phyloP scores from a whole-genome alignment of 805 yeast genomes.

The Yueomyces sinensis region DNA sequence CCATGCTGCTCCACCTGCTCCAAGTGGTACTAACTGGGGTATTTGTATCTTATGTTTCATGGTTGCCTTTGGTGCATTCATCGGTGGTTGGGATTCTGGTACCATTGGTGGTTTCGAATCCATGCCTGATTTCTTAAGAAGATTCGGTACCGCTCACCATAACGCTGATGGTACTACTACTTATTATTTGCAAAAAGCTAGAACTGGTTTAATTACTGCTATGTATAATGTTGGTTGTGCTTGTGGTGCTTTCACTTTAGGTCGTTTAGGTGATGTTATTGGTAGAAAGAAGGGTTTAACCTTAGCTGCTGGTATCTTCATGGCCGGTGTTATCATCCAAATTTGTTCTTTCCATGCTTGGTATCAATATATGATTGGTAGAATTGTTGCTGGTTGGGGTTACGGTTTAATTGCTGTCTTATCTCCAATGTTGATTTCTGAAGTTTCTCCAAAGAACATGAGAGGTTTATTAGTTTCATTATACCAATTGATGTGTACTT shows the following conservation, averaged over 20 bases:
- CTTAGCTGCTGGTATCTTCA: constrained; percentile 46
- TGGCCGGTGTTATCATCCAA: constrained; percentile 57
- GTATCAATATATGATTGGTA: constrained; percentile 64
- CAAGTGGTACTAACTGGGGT: too few species aligned
- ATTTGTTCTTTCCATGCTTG: constrained; percentile 43
- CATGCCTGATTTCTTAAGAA: constrained; percentile 18
- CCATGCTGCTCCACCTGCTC: too few species aligned
- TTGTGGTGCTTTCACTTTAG: constrained; percentile 50
- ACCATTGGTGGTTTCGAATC: constrained; percentile 64
- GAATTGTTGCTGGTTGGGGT: constrained; percentile 59
- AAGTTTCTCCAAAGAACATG: constrained; percentile 28
- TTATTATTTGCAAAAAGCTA: constrained; percentile 14
- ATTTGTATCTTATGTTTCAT: constrained; percentile 23
- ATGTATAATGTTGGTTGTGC: constrained; percentile 69
- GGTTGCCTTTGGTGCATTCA: constrained; percentile 67
- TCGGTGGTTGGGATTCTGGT: constrained; percentile 62
- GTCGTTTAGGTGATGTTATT: constrained; percentile 45
- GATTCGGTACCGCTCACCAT: constrained; percentile 14
- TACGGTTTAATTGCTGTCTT: constrained; percentile 69
- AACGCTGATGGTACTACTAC: constrained; percentile 7
- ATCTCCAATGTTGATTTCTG: constrained; percentile 58
- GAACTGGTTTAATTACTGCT: constrained; percentile 23
- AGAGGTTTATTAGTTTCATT: constrained; percentile 67
- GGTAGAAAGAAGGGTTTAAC: constrained; percentile 57
- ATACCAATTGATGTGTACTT: constrained; percentile 60